A percentile compares a stretch with the other conserved stretches of the same genome.
Evolutionary conservation across 371 early-diverging fungal species (phyloP).

Genomic region (Entomophthora muscae): DNA sequence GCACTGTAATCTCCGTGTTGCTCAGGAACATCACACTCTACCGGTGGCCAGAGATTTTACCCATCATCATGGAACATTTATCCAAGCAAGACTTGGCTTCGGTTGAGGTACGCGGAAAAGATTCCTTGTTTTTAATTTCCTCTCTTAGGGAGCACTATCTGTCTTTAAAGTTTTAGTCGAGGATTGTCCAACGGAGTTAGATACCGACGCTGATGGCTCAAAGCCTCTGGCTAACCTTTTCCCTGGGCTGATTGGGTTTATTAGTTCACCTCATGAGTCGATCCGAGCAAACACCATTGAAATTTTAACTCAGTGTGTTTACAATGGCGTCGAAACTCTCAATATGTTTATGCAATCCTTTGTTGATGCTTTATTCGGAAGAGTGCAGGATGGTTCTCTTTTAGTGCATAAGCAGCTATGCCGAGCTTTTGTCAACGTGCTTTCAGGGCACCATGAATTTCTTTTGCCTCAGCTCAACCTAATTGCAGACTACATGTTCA

Average conservation of each 20-base stretch:
- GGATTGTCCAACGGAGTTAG: conserved; percentile 64
- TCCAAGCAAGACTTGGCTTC: conserved; percentile 43
- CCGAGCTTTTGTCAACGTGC: conserved; percentile 67
- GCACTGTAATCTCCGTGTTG: conserved; percentile 73
- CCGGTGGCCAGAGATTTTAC: conserved; percentile 71
- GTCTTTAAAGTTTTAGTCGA: conserved; percentile 86
- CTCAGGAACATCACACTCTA: conserved; percentile 41
- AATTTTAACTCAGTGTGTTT: conserved; percentile 64
- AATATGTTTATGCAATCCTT: conserved; percentile 51
- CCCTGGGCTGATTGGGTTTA: conserved; percentile 63
- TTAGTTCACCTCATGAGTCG: conserved; percentile 46
- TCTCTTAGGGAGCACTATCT: conserved; percentile 61
- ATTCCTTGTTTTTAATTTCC: background rate
- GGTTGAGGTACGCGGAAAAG: conserved; percentile 40
- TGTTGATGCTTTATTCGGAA: conserved; percentile 56
- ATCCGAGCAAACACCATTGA: conserved; percentile 60
- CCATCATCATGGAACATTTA: conserved; percentile 49
- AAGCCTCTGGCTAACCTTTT: conserved; percentile 67
- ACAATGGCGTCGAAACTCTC: conserved; percentile 42
- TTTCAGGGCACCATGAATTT: conserved; percentile 65
- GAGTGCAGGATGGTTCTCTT: conserved; percentile 56
- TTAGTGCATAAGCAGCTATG: conserved; percentile 84
- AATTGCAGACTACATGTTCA: conserved; percentile 86
- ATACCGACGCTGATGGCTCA: conserved; percentile 42
- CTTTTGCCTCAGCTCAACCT: conserved; percentile 66